phyloP scores from a whole-genome alignment of 2,329 filamentous ascomycete species.

The Proliferodiscus dingleyae region DNA sequence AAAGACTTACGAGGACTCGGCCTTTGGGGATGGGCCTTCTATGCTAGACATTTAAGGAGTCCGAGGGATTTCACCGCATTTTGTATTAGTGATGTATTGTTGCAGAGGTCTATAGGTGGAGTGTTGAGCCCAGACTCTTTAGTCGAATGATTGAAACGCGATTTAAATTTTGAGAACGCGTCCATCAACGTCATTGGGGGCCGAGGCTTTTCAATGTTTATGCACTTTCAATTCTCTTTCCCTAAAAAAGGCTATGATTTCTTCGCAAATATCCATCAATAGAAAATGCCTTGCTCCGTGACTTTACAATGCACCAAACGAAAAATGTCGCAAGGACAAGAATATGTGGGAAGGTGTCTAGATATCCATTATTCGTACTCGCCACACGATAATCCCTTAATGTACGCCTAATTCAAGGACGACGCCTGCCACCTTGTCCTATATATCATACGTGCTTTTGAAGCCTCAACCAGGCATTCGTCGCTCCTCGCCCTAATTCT shows the following conservation, averaged over 20 bases:
- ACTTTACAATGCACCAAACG: too few relatives aligned
- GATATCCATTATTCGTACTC: slow-evolving; percentile 25
- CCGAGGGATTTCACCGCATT: not conserved
- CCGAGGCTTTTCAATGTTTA: slow-evolving; percentile 5
- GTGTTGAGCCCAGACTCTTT: not conserved
- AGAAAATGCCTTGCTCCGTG: too few relatives aligned
- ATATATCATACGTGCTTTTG: slow-evolving; percentile 8
- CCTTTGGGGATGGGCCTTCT: slow-evolving; percentile 17
- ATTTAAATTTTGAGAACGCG: slow-evolving; percentile 11
- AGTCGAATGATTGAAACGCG: slow-evolving; percentile 5
- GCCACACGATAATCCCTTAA: slow-evolving; percentile 17
- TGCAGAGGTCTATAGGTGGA: slow-evolving; percentile 6
- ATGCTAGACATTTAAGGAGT: slow-evolving; percentile 15
- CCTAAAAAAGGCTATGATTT: too few relatives aligned
- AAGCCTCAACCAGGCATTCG: slow-evolving; percentile 3
- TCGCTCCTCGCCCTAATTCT: slow-evolving; percentile 15
- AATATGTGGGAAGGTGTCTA: slow-evolving; percentile 7
- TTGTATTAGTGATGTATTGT: not conserved
- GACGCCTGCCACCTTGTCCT: slow-evolving; percentile 9
- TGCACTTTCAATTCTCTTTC: too few relatives aligned
- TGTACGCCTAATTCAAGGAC: slow-evolving; percentile 17
- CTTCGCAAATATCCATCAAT: too few relatives aligned
- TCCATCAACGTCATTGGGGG: slow-evolving; percentile 14
- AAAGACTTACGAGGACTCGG: slow-evolving; percentile 38
- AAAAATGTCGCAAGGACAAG: too few relatives aligned